A percentile compares a stretch with the other conserved stretches of the same genome.
Evolutionary conservation across 2,329 filamentous ascomycete species (phyloP).

Genomic region (Didymella pomorum): DNA sequence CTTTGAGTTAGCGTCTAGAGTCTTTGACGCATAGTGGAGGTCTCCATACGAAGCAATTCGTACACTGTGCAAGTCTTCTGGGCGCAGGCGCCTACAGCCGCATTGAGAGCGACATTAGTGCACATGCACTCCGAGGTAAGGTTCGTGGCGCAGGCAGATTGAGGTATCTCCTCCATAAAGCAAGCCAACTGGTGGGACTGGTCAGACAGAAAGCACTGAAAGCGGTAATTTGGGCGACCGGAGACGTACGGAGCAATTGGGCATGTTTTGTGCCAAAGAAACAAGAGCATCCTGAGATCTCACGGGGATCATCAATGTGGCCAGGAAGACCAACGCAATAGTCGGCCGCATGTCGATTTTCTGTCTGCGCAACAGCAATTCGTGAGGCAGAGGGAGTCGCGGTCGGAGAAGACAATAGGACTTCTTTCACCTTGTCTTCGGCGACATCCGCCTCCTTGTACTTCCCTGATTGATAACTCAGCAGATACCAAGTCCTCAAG

Average conservation of each 20-base stretch:
- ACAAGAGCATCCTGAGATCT: constrained; percentile 24
- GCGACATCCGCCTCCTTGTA: constrained; percentile 2
- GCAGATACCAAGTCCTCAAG: not conserved
- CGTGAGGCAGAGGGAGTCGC: not conserved
- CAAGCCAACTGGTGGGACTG: constrained; percentile 27
- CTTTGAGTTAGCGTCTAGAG: not conserved
- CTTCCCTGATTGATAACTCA: not conserved
- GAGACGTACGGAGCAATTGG: constrained; percentile 28
- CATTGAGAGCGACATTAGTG: constrained; percentile 44
- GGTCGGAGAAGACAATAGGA: not conserved
- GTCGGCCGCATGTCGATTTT: constrained; percentile 15
- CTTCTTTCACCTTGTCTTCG: not conserved
- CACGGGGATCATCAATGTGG: constrained; percentile 16
- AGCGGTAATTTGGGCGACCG: not conserved
- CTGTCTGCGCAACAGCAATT: not conserved
- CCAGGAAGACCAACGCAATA: constrained; percentile 11
- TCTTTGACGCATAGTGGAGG: not conserved
- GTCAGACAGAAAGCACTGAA: constrained; percentile 6
- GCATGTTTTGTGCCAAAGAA: constrained; percentile 25
- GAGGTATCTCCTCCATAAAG: constrained; percentile 34
- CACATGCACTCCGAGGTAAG: constrained; percentile 53
- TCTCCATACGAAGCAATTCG: constrained; percentile 43
- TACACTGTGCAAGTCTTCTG: constrained; percentile 46
- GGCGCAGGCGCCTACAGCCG: constrained; percentile 48
- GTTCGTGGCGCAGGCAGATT: constrained; percentile 50